Base-by-base conservation (phyloP, 2,329 filamentous ascomycete genomes). In the Fusarium sp. region DNA sequence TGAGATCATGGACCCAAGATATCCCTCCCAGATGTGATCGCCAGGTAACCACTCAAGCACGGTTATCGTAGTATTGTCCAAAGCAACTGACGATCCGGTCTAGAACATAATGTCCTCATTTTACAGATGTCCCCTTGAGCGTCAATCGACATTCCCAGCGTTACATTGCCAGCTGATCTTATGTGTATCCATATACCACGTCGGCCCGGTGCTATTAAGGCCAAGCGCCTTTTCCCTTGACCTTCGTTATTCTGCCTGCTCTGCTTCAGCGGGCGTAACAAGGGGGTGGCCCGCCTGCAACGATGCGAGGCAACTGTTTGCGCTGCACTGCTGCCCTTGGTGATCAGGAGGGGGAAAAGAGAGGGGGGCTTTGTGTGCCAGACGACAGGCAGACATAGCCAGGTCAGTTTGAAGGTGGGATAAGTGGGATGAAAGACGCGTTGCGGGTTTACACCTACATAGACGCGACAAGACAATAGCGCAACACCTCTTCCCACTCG, bases 261-360 rank as follows among this genome's bases (percentile, higher is more conserved):
- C 48, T 53, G 40, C 24, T 29, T 47, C 31, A 44, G 32, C 59
- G 57, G 58, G 59, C 59, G 59, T 50, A 41, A 58, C 53, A 57
- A 25, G 24, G 39, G 31, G 31, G 31, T 32, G 57, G 46, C 54
- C 56, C 64, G 61, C 61, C 62, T 59, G 50, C 50, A 52, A 56
- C 65, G 38, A 55, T 69, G 47, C 50, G 43, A 35, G 44, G 51
- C 53, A 54, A 67, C 62, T 53, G 52, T 61, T 56, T 61, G 58
- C 34, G 49, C 56, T 36, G 19, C 57, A 53, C 57, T 42, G 42
- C 55, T 42, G 13, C 22, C 11, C 10, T 12, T 60, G 31, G 43
- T 45, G 38, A 41, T 52, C 41, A 51, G 46, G 38, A 48, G 36
- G 13, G 26, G 31, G 34, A 47, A 43, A 36, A 22, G 42, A 31